Conservation (phyloP, 2,329 filamentous ascomycete species). For the Purpureocillium takamizusanense region DNA sequence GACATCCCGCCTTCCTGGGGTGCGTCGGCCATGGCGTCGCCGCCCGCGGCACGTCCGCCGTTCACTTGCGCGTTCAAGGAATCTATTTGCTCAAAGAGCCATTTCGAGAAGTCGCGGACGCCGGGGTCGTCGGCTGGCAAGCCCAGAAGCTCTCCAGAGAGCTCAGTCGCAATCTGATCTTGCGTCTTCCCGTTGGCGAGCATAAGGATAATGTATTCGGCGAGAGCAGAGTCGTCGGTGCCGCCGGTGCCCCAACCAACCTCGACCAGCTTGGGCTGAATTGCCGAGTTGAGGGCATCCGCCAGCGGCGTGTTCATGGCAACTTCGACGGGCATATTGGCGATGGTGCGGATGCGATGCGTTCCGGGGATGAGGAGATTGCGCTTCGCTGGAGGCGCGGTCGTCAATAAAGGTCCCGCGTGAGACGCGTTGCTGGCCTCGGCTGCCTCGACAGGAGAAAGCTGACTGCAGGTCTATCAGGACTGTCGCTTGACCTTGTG, state of each 20-base stretch:
- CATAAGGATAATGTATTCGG: conserved; percentile 97
- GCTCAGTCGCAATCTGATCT: conserved; percentile 78
- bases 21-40: conserved; percentile 18
- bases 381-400: conserved; percentile 6
- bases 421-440: conserved; percentile 1
- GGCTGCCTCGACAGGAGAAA: background rate
- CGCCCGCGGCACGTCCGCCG: conserved; percentile 28
- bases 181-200: conserved; percentile 90
- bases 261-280: conserved; percentile 87
- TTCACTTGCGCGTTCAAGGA: conserved; percentile 55
- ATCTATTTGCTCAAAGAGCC: conserved; percentile 87
- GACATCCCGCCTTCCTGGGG: conserved; percentile 23
- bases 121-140: conserved; percentile 75
- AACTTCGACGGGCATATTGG: conserved; percentile 69
- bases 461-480: too few species aligned
- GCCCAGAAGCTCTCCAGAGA: conserved; percentile 78
- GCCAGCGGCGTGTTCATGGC: conserved; percentile 73
- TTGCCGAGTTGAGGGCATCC: conserved; percentile 69
- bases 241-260: conserved; percentile 83
- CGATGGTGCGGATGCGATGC: conserved; percentile 1
- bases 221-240: conserved; percentile 69
- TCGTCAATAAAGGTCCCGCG: background rate
- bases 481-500: too few species aligned
- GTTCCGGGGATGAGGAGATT: background rate
- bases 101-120: conserved; percentile 75